Base-by-base conservation (phyloP, 805 yeast species). In the Kluyveromyces lactis region DNA sequence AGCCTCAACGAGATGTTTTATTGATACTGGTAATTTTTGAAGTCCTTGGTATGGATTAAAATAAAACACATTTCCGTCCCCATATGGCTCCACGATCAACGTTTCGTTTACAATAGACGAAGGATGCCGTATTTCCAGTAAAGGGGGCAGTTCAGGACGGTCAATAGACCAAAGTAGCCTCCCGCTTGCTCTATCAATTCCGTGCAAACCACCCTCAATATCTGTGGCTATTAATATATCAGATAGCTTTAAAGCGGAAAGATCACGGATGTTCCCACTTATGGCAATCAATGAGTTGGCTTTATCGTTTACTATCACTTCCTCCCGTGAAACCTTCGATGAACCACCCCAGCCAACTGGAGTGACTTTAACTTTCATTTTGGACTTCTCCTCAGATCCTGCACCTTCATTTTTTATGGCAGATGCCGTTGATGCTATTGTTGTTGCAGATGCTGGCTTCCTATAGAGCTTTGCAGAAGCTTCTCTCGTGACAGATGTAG, bases 61-160 rank as follows among this genome's bases (percentile, higher is more conserved):
- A 55, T 79, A 86, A 58, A 80, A 89, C 3, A 92, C 66, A 0
- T 80, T 67, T 1, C 98, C 98, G 42, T 84, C 95, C 4, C 79
- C 80, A 47, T 72, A 74, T 0, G 97, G 97, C 50, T 92, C 98
- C 1, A 92, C 90, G 38, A 90, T 79, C 90, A 97, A 84, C 0
- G 81, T 73, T 38, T 60, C 65, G 27, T 53, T 54, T 2, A 48
- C 48, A 6, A 36, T 21, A 6, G 35, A 34, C 8, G 47, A 26
- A 8, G 54, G 50, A 29, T 50, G 55, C 10, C 44, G 40, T 10
- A 56, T 48, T 26, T 45, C 35, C 7, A 59, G 42, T 11, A 55
- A 42, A 4, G 61, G 59, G 26, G 49, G 45, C 30, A 50, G 43
- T 16, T 48, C 42, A 4, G 44, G 75, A 2, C 84, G 77, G 4